A percentile compares a stretch with the other conserved stretches of the same genome.
Evolutionary conservation across 108 stramenopile species (phyloP).

Genomic region (Cylindrotheca closterium): DNA sequence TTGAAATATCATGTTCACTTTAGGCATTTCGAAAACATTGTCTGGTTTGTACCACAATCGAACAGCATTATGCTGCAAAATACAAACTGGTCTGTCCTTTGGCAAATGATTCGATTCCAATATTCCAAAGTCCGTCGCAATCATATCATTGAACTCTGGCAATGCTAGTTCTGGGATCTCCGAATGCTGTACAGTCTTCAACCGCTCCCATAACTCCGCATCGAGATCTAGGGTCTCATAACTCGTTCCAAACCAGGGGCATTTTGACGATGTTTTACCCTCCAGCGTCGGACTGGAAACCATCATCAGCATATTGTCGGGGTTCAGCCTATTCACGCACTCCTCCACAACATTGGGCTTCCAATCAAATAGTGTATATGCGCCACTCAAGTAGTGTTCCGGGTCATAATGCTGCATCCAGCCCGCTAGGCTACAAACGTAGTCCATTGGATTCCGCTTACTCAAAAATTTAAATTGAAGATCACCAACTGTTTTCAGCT

Average conservation of each 20-base stretch:
- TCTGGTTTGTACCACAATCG: slow-evolving; percentile 78
- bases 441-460: slow-evolving; percentile 58
- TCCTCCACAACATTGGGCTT: slow-evolving; percentile 32
- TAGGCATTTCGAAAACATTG: slow-evolving; percentile 72
- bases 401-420: slow-evolving; percentile 50
- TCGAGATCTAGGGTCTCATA: slow-evolving; percentile 26
- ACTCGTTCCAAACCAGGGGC: slow-evolving; percentile 58
- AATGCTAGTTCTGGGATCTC: slow-evolving; percentile 26
- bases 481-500: slow-evolving; percentile 46
- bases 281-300: slow-evolving; percentile 30
- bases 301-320: slow-evolving; percentile 56
- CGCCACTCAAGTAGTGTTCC: slow-evolving; percentile 44
- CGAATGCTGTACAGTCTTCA: slow-evolving; percentile 16
- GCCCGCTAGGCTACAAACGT: slow-evolving; percentile 47
- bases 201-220: slow-evolving; percentile 4
- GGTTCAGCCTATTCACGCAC: slow-evolving; percentile 31
- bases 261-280: slow-evolving; percentile 5
- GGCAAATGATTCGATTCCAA: slow-evolving; percentile 39
- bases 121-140: slow-evolving; percentile 56
- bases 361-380: slow-evolving; percentile 49
- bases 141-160: slow-evolving; percentile 52
- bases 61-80: slow-evolving; percentile 16
- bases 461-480: slow-evolving; percentile 68
- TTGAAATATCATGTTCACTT: slow-evolving; percentile 58
- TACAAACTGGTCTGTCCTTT: slow-evolving; percentile 30